phyloP scores from a whole-genome alignment of 2,329 filamentous ascomycete genomes.

The Chaetoscypha palmicola region DNA sequence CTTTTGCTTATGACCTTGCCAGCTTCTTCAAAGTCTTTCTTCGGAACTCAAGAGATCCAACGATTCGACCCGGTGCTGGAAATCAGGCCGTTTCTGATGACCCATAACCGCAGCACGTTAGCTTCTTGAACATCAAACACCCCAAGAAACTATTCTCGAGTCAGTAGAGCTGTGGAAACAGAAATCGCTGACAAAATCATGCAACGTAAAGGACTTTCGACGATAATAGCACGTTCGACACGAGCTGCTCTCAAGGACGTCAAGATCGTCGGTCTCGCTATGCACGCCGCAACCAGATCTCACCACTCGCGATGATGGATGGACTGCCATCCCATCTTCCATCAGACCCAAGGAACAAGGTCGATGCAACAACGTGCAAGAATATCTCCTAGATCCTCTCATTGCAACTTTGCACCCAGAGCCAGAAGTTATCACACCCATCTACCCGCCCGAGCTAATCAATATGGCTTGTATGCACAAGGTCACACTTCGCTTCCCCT shows the following conservation, averaged over 20 bases:
- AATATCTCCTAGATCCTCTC: not conserved
- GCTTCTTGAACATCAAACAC: not conserved
- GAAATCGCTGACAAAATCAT: not conserved
- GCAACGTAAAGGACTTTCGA: not conserved
- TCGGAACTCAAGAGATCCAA: too few relatives aligned
- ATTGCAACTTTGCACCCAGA: not conserved
- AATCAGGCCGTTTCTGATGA: too few relatives aligned
- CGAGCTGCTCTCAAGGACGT: not conserved
- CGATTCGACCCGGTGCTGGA: too few relatives aligned
- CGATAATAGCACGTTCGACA: not conserved
- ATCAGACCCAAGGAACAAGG: not conserved
- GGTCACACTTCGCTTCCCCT: constrained; percentile 6
- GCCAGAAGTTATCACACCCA: constrained; percentile 1
- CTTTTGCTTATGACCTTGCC: too few relatives aligned
- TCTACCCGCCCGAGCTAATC: constrained; percentile 8
- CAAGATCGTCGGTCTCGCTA: not conserved
- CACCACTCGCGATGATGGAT: not conserved
- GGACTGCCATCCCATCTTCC: not conserved
- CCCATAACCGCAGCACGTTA: not conserved
- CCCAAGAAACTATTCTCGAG: not conserved
- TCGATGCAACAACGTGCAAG: not conserved
- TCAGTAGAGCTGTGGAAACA: not conserved
- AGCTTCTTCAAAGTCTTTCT: too few relatives aligned
- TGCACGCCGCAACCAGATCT: not conserved
- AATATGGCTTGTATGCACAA: constrained; percentile 5